Conservation (phyloP, 225 moss, liverwort and hornwort genomes). For the Physcomitrium patens region DNA sequence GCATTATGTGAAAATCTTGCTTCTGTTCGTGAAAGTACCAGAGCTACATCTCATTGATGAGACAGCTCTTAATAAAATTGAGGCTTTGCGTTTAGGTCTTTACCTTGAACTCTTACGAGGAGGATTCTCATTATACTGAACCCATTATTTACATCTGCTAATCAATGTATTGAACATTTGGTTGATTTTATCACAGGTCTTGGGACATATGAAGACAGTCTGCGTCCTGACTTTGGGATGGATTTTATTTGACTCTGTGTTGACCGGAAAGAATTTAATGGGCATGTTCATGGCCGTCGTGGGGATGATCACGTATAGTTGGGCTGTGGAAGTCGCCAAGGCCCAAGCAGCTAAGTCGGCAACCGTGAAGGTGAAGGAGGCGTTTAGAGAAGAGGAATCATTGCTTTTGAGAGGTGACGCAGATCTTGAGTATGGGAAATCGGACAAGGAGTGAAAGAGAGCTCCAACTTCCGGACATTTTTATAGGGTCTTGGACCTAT, state of each 20-base stretch:
- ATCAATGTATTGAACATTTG: slow-evolving; percentile 13
- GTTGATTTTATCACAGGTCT: slow-evolving; percentile 42
- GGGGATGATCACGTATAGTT: slow-evolving; percentile 71
- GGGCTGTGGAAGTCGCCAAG: slow-evolving; percentile 68
- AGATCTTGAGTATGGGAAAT: slow-evolving; percentile 66
- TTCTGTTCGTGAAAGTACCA: too few relatives aligned
- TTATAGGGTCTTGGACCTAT: slow-evolving; percentile 24
- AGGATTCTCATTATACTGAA: neutral
- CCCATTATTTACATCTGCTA: neutral
- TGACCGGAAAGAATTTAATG: slow-evolving; percentile 68
- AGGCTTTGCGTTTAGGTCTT: neutral
- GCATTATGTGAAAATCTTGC: too few relatives aligned
- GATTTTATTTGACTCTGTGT: slow-evolving; percentile 62
- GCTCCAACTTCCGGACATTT: slow-evolving; percentile 6
- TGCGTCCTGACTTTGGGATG: slow-evolving; percentile 67
- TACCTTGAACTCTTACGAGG: neutral
- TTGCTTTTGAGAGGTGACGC: slow-evolving; percentile 50
- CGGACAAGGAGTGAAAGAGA: slow-evolving; percentile 53
- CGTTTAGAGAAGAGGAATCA: slow-evolving; percentile 58
- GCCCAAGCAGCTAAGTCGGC: slow-evolving; percentile 53
- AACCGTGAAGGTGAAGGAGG: slow-evolving; percentile 57
- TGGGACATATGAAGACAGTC: slow-evolving; percentile 81
- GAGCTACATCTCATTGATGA: too few relatives aligned
- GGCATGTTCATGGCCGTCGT: slow-evolving; percentile 71
- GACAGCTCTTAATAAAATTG: too few relatives aligned